Evolutionary conservation across 2,329 filamentous ascomycete genomes (phyloP).

Genomic region (Talaromyces sp.): DNA sequence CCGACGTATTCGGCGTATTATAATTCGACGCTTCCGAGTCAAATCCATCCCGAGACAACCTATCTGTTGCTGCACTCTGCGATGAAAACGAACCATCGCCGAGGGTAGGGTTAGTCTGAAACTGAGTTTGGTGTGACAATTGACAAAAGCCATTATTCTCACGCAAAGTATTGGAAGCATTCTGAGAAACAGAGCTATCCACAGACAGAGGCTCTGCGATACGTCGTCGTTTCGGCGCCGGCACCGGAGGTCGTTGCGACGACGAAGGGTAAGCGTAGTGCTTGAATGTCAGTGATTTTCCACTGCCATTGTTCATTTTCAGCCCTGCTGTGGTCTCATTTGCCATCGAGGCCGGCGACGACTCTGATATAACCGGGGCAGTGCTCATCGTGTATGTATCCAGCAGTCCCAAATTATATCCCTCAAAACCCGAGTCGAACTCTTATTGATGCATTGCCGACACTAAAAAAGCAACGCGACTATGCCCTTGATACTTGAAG

Average conservation of each 20-base stretch:
- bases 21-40: conserved; percentile 16
- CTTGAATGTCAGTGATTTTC: conserved; percentile 9
- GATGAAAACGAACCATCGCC: conserved; percentile 10
- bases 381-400: neutral
- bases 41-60: conserved; percentile 12
- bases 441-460: neutral
- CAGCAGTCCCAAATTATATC: neutral
- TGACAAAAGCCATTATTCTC: neutral
- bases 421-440: neutral
- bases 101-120: neutral
- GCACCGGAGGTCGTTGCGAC: conserved; percentile 3
- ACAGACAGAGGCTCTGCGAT: neutral
- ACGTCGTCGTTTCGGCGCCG: conserved; percentile 9
- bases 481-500: neutral
- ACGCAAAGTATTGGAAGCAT: neutral
- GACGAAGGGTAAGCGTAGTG: conserved; percentile 7
- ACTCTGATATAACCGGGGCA: neutral
- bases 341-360: neutral
- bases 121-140: neutral
- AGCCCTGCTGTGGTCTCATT: neutral
- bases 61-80: conserved; percentile 12
- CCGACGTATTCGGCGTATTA: conserved; percentile 23
- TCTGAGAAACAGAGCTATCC: neutral
- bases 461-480: neutral
- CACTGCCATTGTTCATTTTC: neutral